Conservation (phyloP, 2,329 filamentous ascomycete species). For the Penicillium crustosum region DNA sequence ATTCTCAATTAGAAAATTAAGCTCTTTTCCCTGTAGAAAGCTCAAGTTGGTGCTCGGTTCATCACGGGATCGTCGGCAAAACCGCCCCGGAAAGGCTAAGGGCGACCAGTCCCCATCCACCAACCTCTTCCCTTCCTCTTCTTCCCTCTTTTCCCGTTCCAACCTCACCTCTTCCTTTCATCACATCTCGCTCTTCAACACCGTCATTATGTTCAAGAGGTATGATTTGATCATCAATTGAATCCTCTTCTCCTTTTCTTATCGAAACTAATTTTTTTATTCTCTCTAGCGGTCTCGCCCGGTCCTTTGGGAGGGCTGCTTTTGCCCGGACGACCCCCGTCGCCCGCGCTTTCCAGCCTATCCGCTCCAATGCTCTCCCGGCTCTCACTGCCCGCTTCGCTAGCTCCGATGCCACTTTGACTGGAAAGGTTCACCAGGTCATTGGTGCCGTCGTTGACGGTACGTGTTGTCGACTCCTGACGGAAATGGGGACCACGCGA, state of each 20-base stretch:
- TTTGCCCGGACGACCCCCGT: conserved; percentile 57
- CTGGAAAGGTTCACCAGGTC: conserved; percentile 74
- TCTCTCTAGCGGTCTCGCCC: conserved; percentile 60
- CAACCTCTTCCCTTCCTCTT: conserved; percentile 37
- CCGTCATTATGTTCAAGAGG: conserved; percentile 63
- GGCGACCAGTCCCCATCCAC: conserved; percentile 35
- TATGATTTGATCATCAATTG: conserved; percentile 39
- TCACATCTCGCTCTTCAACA: conserved; percentile 46
- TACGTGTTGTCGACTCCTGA: conserved; percentile 52
- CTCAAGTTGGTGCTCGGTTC: conserved; percentile 31
- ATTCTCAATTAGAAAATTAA: neutral
- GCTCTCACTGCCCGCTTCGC: conserved; percentile 63
- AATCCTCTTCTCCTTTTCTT: conserved; percentile 25
- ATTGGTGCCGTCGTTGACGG: conserved; percentile 99
- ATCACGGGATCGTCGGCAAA: conserved; percentile 47
- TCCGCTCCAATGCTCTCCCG: conserved; percentile 58
- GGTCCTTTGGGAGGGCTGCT: conserved; percentile 62
- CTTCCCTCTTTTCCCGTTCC: conserved; percentile 33
- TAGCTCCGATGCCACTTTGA: conserved; percentile 55
- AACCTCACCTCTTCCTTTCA: conserved; percentile 22
- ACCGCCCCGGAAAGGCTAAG: conserved; percentile 45
- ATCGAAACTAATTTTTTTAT: conserved; percentile 36
- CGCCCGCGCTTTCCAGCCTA: conserved; percentile 57
- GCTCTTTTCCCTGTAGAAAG: conserved; percentile 1
- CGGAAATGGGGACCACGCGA: conserved; percentile 30